Evolutionary conservation across 192 early-diverging fungal genomes (phyloP).

Genomic region (Rhizophagus sp.): DNA sequence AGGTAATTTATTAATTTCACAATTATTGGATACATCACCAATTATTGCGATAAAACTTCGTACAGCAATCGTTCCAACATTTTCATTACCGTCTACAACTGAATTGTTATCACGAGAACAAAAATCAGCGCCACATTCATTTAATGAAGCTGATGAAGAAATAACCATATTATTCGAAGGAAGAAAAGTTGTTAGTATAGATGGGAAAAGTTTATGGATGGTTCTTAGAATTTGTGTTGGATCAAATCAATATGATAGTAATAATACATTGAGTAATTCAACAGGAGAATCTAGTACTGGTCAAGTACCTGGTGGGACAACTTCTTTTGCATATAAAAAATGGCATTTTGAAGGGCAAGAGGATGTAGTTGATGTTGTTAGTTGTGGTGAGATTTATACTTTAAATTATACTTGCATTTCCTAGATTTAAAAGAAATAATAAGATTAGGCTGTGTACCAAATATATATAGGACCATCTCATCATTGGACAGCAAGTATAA

Average conservation of each 20-base stretch:
- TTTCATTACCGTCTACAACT: slow-evolving; percentile 20
- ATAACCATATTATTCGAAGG: slow-evolving; percentile 53
- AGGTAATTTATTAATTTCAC: slow-evolving; percentile 49
- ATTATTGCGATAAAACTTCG: slow-evolving; percentile 51
- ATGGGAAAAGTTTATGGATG: slow-evolving; percentile 58
- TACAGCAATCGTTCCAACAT: slow-evolving; percentile 36
- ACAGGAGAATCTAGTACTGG: background rate
- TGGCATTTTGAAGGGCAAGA: slow-evolving; percentile 53
- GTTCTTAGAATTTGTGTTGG: slow-evolving; percentile 52
- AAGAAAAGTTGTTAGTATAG: slow-evolving; percentile 55
- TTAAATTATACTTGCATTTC: background rate
- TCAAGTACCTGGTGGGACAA: slow-evolving; percentile 33
- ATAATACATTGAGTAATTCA: background rate
- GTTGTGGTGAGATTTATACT: slow-evolving; percentile 35
- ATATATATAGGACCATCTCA: slow-evolving; percentile 33
- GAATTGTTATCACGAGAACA: background rate
- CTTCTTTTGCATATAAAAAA: slow-evolving; percentile 55
- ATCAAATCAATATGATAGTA: slow-evolving; percentile 22
- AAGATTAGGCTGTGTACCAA: background rate
- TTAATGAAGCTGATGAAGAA: slow-evolving; percentile 46
- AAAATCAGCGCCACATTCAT: slow-evolving; percentile 36
- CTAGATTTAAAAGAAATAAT: background rate
- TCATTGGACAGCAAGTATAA: slow-evolving; percentile 34
- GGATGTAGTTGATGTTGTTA: slow-evolving; percentile 46
- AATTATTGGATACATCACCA: slow-evolving; percentile 49